Base-by-base conservation (phyloP, 2,329 filamentous ascomycete genomes). In the Blastomyces emzantsi region DNA sequence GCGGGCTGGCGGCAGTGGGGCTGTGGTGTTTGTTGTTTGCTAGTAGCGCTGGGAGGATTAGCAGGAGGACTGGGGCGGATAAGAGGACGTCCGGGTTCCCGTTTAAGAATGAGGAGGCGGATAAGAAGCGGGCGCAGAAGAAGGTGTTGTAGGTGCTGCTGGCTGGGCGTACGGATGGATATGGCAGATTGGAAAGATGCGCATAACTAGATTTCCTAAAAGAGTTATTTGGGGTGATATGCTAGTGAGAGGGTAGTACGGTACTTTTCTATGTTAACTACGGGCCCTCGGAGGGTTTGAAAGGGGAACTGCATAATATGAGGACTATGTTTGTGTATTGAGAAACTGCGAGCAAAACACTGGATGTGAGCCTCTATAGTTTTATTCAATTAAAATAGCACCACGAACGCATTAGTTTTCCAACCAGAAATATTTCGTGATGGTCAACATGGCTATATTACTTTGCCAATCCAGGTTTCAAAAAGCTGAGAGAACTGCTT, bases 61-160 rank as follows among this genome's bases (percentile, higher is more conserved):
- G 82, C 70, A 81, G 82, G 70, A 84, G 80, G 74, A 88, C 85
- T 1, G 86, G 86, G 0, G 84, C 83, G 43, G 87, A 89, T 71
- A 88, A 88, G 80, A 78, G 86, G 71, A 87, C 82, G 33, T 81
- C 81, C 64, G 85, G 84, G 13, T 90, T 85, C 68, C 87, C 87
- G 2, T 89, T 90, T 72, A 78, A 78, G 67, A 89, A 89, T 68
- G 70, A 69, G 5, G 82, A 84, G 72, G 81, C 83, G 51, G 81
- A 81, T 70, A 83, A 80, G 77, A 83, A 77, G 69, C 73, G 72
- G 66, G 70, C 67, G 49, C 78, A 76, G 70, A 39, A 33, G 45
- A 63, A 56, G 33, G 22, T 33, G 19, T 9, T 49, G 33, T 33
- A 57, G 39, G 45, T 5, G 9, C 19, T 22, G 5, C 17, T 49